Evolutionary conservation across 805 yeast species (phyloP).

Genomic region (Komagataella kurtzmanii): DNA sequence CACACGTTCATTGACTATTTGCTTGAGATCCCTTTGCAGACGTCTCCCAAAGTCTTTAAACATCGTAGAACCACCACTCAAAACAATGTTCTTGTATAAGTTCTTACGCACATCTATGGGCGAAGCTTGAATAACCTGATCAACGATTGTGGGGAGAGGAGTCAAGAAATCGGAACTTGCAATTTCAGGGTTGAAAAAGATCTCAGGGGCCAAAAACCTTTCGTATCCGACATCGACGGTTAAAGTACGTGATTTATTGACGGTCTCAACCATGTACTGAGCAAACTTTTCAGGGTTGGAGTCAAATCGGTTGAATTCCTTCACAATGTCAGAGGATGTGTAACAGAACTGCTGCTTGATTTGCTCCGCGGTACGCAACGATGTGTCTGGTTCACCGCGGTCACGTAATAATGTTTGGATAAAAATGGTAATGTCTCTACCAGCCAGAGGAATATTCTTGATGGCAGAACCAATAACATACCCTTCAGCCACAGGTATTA

Average conservation of each 20-base stretch:
- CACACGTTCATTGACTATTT: slow-evolving; percentile 81
- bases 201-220: slow-evolving; percentile 97
- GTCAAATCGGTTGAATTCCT: slow-evolving; percentile 90
- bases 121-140: slow-evolving; percentile 84
- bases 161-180: slow-evolving; percentile 91
- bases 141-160: slow-evolving; percentile 93
- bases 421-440: slow-evolving; percentile 91
- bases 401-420: slow-evolving; percentile 91
- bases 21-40: slow-evolving; percentile 85
- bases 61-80: slow-evolving; percentile 98
- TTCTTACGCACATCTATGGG: slow-evolving; percentile 98
- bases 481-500: slow-evolving; percentile 98
- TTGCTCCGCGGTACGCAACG: slow-evolving; percentile 89
- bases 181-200: slow-evolving; percentile 95
- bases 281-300: slow-evolving; percentile 90
- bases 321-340: slow-evolving; percentile 94
- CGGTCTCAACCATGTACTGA: slow-evolving; percentile 78
- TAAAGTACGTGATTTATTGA: slow-evolving; percentile 46
- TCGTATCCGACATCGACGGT: slow-evolving; percentile 93
- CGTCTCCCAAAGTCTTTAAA: slow-evolving; percentile 97
- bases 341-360: slow-evolving; percentile 96
- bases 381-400: slow-evolving; percentile 91
- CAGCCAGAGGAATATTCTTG: slow-evolving; percentile 96
- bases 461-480: slow-evolving; percentile 96
- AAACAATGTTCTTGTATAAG: slow-evolving; percentile 85